Percentiles rank a stretch among this genome's conserved stretches.
Conservation (phyloP, 2,329 filamentous ascomycete genomes). For the Raffaelea deltoideospora region DNA sequence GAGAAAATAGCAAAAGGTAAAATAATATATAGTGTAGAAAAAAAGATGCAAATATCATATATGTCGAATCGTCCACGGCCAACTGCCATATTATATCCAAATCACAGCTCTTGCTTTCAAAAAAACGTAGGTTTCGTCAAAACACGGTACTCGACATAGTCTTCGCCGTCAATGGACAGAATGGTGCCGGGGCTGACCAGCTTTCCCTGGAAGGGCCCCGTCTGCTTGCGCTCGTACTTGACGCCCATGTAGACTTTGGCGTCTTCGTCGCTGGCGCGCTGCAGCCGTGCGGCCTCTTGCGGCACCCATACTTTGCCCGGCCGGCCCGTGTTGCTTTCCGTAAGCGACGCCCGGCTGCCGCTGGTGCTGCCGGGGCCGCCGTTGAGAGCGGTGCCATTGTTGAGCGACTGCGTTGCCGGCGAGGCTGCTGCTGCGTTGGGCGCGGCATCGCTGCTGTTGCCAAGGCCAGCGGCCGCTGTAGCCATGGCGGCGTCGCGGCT, state of each 20-base stretch:
- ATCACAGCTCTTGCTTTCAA: no score
- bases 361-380: neutral
- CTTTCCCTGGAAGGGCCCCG: constrained; percentile 45
- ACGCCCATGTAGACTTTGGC: constrained; percentile 42
- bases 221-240: constrained; percentile 47
- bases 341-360: constrained; percentile 19
- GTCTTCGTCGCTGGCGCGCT: constrained; percentile 29
- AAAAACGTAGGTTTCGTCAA: constrained; percentile 49
- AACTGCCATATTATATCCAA: no score
- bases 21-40: no score
- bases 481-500: constrained; percentile 21
- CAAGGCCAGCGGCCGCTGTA: no score
- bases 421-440: no score
- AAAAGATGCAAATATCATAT: no score
- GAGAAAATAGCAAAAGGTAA: no score
- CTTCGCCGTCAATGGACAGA: constrained; percentile 50
- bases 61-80: no score
- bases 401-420: no score
- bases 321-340: constrained; percentile 34
- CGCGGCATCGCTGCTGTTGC: neutral
- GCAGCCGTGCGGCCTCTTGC: constrained; percentile 32
- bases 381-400: no score
- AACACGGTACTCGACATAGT: constrained; percentile 52
- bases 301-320: constrained; percentile 40
- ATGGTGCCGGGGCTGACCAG: constrained; percentile 47